Conservation (phyloP, 2,329 filamentous ascomycete species). For the Xylariales sp. region DNA sequence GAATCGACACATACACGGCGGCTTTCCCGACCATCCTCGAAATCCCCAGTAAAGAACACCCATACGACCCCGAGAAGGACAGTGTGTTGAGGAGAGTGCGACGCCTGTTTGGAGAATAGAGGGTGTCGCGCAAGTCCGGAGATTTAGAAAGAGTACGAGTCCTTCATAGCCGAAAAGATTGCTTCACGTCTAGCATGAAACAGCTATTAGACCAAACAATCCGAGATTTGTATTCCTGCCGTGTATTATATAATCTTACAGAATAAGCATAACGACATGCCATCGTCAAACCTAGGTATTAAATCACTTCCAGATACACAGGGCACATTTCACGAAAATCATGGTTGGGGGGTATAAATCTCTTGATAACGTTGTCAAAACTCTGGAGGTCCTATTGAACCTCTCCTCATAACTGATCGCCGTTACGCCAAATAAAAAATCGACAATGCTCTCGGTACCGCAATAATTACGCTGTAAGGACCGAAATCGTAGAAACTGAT, state of each 20-base stretch:
- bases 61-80: conserved; percentile 98
- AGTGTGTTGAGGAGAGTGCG: conserved; percentile 91
- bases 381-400: conserved; percentile 12
- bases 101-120: conserved; percentile 74
- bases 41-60: conserved; percentile 98
- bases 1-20: conserved; percentile 90
- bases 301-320: conserved; percentile 4
- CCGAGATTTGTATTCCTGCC: neutral
- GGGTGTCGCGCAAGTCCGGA: neutral
- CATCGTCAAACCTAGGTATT: neutral
- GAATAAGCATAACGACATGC: neutral
- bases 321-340: neutral
- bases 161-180: neutral
- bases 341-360: neutral
- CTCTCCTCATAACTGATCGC: conserved; percentile 11
- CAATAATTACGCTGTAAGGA: neutral
- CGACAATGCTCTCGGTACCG: conserved; percentile 9
- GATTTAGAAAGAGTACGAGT: neutral
- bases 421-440: conserved; percentile 15
- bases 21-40: conserved; percentile 97
- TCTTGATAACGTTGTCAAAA: conserved; percentile 10
- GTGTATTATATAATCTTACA: conserved; percentile 14
- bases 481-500: neutral
- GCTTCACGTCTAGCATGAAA: neutral
- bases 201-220: neutral